Evolutionary conservation across 495 filamentous ascomycete species (phyloP).

Genomic region (Penicillium waksmanii): DNA sequence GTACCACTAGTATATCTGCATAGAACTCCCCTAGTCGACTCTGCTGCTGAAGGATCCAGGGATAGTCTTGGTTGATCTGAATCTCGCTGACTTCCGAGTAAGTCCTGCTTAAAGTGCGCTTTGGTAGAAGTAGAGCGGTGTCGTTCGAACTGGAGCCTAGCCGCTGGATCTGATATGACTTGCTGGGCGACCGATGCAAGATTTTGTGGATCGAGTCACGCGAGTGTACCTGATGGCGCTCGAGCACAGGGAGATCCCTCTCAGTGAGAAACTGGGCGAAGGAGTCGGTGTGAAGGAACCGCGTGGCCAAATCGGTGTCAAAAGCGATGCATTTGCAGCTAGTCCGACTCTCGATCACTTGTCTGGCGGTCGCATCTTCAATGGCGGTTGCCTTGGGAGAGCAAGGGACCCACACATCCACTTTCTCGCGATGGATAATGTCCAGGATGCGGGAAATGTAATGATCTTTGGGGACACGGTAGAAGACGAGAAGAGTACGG

Average conservation of each 20-base stretch:
- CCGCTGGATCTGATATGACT: conserved; percentile 65
- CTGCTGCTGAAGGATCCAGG: conserved; percentile 73
- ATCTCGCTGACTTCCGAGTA: conserved; percentile 56
- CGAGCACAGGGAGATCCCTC: conserved; percentile 59
- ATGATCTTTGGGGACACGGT: conserved; percentile 51
- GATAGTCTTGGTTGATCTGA: conserved; percentile 55
- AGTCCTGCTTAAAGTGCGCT: conserved; percentile 54
- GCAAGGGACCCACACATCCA: conserved; percentile 76
- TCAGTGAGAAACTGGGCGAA: conserved; percentile 59
- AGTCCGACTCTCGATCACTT: conserved; percentile 60
- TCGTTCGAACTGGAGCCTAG: conserved; percentile 53
- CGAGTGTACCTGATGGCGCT: conserved; percentile 60
- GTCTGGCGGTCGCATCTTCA: conserved; percentile 67
- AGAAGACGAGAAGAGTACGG: conserved; percentile 52
- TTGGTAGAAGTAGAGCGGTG: conserved; percentile 60
- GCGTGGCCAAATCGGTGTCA: conserved; percentile 47
- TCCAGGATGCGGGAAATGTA: conserved; percentile 56
- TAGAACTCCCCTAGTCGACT: conserved; percentile 66
- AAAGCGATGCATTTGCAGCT: conserved; percentile 64
- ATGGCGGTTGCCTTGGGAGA: conserved; percentile 61
- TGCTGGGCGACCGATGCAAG: conserved; percentile 53
- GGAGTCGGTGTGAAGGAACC: conserved; percentile 58
- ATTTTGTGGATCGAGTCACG: conserved; percentile 58
- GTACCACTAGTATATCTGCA: conserved; percentile 67
- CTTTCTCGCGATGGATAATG: conserved; percentile 61